Conservation (phyloP, 1,139 yeast species). For the Blastobotrys proliferans region DNA sequence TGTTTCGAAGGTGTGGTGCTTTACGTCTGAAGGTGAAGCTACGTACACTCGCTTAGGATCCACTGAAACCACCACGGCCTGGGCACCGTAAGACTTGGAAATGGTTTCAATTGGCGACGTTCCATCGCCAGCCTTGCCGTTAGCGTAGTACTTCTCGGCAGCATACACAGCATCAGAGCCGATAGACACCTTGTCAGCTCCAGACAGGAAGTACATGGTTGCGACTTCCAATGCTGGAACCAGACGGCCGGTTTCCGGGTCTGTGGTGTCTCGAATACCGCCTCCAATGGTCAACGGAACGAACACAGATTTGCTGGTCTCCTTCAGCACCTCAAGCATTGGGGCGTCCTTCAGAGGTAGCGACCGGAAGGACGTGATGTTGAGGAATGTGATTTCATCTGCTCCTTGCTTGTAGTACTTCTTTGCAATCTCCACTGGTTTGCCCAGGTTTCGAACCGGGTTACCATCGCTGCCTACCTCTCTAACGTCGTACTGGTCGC, state of each 20-base stretch:
- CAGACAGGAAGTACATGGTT: slow-evolving; percentile 82
- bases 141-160: slow-evolving; percentile 72
- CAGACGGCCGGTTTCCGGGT: slow-evolving; percentile 64
- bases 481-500: slow-evolving; percentile 96
- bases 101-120: slow-evolving; percentile 86
- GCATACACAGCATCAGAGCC: slow-evolving; percentile 96
- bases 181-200: slow-evolving; percentile 95
- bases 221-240: slow-evolving; percentile 90
- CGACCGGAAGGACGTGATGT: slow-evolving; percentile 91
- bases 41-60: slow-evolving; percentile 90
- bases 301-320: slow-evolving; percentile 84
- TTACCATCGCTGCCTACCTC: slow-evolving; percentile 48
- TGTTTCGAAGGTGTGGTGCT: slow-evolving; percentile 56
- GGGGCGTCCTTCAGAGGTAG: slow-evolving; percentile 91
- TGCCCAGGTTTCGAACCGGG: slow-evolving; percentile 84
- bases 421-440: slow-evolving; percentile 91
- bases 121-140: slow-evolving; percentile 59
- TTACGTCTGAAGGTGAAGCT: slow-evolving; percentile 51
- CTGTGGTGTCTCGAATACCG: slow-evolving; percentile 85
- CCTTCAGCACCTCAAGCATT: slow-evolving; percentile 81
- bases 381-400: slow-evolving; percentile 90
- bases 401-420: slow-evolving; percentile 91
- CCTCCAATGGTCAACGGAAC: slow-evolving; percentile 98
- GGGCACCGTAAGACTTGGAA: slow-evolving; percentile 86
- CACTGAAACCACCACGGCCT: slow-evolving; percentile 95